phyloP scores from a whole-genome alignment of 345 rosid species.

The Salix suchowensis region DNA sequence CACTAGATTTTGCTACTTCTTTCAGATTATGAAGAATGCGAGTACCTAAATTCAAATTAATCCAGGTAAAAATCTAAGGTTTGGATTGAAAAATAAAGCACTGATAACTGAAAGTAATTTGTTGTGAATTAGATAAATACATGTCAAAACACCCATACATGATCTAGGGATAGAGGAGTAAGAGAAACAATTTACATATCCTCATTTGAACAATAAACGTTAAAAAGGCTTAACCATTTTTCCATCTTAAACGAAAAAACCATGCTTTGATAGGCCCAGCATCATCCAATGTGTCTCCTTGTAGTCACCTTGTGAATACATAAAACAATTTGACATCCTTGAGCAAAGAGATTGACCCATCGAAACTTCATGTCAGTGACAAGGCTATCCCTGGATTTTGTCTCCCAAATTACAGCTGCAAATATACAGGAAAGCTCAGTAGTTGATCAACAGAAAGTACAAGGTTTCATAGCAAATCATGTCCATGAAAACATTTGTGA shows the following conservation, averaged over 20 bases:
- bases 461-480: not conserved
- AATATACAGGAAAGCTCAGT: not conserved
- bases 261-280: slow-evolving; percentile 16
- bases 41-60: slow-evolving; percentile 37
- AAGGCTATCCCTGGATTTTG: not conserved
- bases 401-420: slow-evolving; percentile 18
- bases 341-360: slow-evolving; percentile 9
- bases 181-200: slow-evolving; percentile 29
- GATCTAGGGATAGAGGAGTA: slow-evolving; percentile 17
- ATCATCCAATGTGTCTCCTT: slow-evolving; percentile 22
- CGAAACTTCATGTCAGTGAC: slow-evolving; percentile 18
- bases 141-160: slow-evolving; percentile 24
- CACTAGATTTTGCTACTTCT: slow-evolving; percentile 28
- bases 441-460: not conserved
- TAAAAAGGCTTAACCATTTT: slow-evolving; percentile 16
- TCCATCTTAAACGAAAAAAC: slow-evolving; percentile 10
- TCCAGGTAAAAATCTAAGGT: slow-evolving; percentile 34
- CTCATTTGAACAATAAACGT: slow-evolving; percentile 20
- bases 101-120: slow-evolving; percentile 14
- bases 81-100: slow-evolving; percentile 25
- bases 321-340: slow-evolving; percentile 2
- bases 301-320: slow-evolving; percentile 21
- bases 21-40: slow-evolving; percentile 21
- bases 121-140: slow-evolving; percentile 25
- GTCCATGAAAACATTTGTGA: not conserved